These are phyloP conservation scores for Rhizoclosmatium sp. DNA, from an alignment of 192 early-diverging fungal species.

Conservation along the genomic window DNA sequence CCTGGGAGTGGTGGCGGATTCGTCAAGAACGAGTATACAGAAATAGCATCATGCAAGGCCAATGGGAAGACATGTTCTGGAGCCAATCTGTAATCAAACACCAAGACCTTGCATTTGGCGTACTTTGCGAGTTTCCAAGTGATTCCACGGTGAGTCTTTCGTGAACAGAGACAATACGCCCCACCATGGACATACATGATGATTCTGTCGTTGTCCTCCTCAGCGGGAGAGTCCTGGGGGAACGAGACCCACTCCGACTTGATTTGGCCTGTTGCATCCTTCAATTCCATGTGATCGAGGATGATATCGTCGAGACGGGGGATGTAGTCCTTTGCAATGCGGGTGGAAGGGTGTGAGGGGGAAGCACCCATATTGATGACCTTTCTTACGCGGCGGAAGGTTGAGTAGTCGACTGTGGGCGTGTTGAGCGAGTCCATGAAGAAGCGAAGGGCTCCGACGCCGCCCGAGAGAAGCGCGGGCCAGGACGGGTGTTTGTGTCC, in stretches of 20 bases:
- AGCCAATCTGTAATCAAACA: slow-evolving; percentile 81
- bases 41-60: slow-evolving; percentile 66
- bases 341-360: neutral
- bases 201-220: slow-evolving; percentile 17
- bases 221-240: neutral
- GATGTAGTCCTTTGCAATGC: slow-evolving; percentile 15
- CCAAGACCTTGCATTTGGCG: slow-evolving; percentile 57
- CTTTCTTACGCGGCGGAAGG: neutral
- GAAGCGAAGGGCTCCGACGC: neutral
- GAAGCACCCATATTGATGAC: slow-evolving; percentile 1
- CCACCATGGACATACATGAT: slow-evolving; percentile 45
- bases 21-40: slow-evolving; percentile 44
- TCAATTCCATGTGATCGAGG: slow-evolving; percentile 6
- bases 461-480: neutral
- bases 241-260: slow-evolving; percentile 38
- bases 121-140: slow-evolving; percentile 47
- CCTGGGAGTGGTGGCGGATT: neutral
- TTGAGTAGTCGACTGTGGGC: neutral
- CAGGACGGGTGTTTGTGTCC: neutral
- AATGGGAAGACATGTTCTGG: slow-evolving; percentile 83
- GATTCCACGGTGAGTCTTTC: slow-evolving; percentile 41
- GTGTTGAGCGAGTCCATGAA: slow-evolving; percentile 3
- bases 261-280: slow-evolving; percentile 34
- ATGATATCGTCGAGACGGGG: slow-evolving; percentile 12
- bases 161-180: slow-evolving; percentile 35